Evolutionary conservation across 768 basidiomycete genomes (phyloP), one percentile per base, ranked within the genome.

Genomic region (Termitomyces sp.): DNA sequence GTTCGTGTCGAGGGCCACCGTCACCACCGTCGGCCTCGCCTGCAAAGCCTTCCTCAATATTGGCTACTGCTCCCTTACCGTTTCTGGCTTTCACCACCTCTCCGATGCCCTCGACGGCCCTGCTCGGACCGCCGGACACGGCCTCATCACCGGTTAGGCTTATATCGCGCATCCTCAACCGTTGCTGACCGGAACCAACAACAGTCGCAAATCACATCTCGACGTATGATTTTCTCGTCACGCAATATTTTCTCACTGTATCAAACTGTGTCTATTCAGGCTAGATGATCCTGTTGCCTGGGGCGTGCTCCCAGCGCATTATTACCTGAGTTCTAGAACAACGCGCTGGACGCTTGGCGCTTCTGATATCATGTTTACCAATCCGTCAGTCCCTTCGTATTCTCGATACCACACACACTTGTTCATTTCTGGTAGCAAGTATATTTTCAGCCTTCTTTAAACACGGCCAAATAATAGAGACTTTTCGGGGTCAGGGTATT

Each of bases 311-410:
- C 93, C 94, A 0, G 66, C 81, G 24, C 70, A 74, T 39, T 84
- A 78, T 62, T 92, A 87, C 68, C 73, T 87, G 24, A 74, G 73
- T 54, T 72, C 88, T 11, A 74, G 76, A 33, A 84, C 79, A 53
- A 89, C 78, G n/a, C 81, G 95, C 52, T 98, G 95, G 95, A 87
- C 92, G 5, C 81, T 97, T 24, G 95, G 95, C 37, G 93, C 93
- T 11, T 88, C 90, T 7, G 95, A 98, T 58, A 86, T 98, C 68
- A 88, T 96, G 79, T 98, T 97, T 72, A 97, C 92, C 5, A 96
- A 94, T 72, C 86, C 89, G 88, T 93, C 68, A 76, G 88, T 69
- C 27, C 6, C 36, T 36, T 56, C 36, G 54, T 39, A 61, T 57
- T 52, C 61, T 66, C 55, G 27, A 58, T 46, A 18, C 41, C 36